These are phyloP conservation scores for Leccinum rimulosum DNA, from an alignment of 768 basidiomycete genomes.

Conservation along the genomic window DNA sequence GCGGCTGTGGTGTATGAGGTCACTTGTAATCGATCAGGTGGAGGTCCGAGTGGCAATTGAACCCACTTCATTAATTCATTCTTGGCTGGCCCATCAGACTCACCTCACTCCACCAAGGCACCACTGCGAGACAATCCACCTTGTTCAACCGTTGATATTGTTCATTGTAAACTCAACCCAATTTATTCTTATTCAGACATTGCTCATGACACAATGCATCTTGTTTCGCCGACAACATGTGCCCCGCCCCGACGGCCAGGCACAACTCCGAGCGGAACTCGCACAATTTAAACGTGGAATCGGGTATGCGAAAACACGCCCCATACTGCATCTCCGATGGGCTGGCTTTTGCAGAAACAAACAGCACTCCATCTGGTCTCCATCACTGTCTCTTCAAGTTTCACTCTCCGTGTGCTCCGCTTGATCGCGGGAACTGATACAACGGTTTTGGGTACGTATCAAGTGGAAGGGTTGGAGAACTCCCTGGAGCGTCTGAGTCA, in stretches of 20 bases:
- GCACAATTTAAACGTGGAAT: not conserved
- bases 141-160: not conserved
- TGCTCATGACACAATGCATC: not conserved
- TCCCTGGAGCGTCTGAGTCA: not conserved
- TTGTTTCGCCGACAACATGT: not conserved
- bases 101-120: too few species aligned
- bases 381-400: not conserved
- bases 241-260: not conserved
- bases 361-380: not conserved
- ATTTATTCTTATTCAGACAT: not conserved
- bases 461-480: too few species aligned
- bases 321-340: too few species aligned
- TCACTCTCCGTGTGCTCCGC: not conserved
- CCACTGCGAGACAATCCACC: not conserved
- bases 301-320: not conserved
- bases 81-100: not conserved
- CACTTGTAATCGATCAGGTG: too few species aligned
- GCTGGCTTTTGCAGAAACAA: too few species aligned
- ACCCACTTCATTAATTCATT: too few species aligned
- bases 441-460: not conserved
- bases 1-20: not conserved
- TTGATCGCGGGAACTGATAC: too few species aligned
- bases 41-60: too few species aligned
- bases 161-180: not conserved
- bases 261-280: not conserved